phyloP scores from a whole-genome alignment of 2,329 filamentous ascomycete genomes.

The Scedosporium dehoogii region DNA sequence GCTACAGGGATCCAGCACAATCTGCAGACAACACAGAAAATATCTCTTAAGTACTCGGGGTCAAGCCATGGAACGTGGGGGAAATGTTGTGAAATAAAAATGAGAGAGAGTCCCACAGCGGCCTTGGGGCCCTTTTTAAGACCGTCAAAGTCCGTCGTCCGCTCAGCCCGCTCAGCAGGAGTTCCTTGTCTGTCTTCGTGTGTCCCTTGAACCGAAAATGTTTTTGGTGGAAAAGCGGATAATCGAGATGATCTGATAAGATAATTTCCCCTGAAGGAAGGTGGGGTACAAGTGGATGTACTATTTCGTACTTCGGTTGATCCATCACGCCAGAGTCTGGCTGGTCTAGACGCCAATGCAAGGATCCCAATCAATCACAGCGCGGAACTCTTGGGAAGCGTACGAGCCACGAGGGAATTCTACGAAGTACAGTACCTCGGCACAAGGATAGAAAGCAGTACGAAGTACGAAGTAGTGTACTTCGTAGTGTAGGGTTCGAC shows the following conservation, averaged over 20 bases:
- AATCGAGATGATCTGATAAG: slow-evolving; percentile 7
- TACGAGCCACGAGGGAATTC: too few species aligned
- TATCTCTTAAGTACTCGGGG: too few species aligned
- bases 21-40: too few species aligned
- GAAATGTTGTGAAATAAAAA: background rate
- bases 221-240: background rate
- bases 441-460: too few species aligned
- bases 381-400: too few species aligned
- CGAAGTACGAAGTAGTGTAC: too few species aligned
- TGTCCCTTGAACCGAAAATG: background rate
- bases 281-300: background rate
- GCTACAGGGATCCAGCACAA: too few species aligned
- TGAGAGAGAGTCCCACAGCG: background rate
- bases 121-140: background rate
- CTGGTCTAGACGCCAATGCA: background rate
- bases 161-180: too few species aligned
- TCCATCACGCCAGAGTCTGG: background rate
- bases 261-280: background rate
- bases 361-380: too few species aligned
- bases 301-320: background rate
- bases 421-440: too few species aligned
- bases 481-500: too few species aligned
- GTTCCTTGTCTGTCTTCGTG: background rate
- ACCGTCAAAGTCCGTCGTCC: background rate
- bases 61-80: background rate